phyloP scores from a whole-genome alignment of 306 rosid species.

The Bauhinia variegata region DNA sequence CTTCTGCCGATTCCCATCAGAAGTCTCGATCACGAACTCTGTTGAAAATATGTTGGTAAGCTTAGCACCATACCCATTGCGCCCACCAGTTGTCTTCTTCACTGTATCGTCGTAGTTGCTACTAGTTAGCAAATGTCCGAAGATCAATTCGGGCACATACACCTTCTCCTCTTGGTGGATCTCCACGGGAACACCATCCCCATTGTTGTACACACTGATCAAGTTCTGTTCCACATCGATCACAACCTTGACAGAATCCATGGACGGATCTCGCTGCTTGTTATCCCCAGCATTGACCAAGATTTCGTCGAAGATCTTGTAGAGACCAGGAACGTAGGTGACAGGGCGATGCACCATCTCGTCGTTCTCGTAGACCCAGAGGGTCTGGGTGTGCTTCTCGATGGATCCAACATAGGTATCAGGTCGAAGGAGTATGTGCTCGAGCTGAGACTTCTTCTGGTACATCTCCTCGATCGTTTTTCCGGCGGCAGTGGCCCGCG shows the following conservation, averaged over 20 bases:
- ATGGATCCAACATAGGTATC: conserved; percentile 93
- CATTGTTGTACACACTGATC: conserved; percentile 69
- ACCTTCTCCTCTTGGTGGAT: conserved; percentile 94
- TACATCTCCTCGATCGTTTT: conserved; percentile 86
- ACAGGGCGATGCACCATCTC: conserved; percentile 73
- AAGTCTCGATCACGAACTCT: conserved; percentile 84
- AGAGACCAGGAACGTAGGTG: conserved; percentile 83
- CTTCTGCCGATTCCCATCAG: conserved; percentile 80
- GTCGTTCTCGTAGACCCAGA: conserved; percentile 78
- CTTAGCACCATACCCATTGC: conserved; percentile 95
- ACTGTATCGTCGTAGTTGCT: conserved; percentile 81
- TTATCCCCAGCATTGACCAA: conserved; percentile 94
- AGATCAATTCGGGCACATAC: conserved; percentile 90
- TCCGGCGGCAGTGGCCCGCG: neutral
- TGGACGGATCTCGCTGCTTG: conserved; percentile 83
- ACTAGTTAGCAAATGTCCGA: conserved; percentile 84
- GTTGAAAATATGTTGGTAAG: conserved; percentile 91
- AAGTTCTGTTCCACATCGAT: conserved; percentile 63
- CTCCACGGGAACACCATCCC: conserved; percentile 91
- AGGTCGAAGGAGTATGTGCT: conserved; percentile 92
- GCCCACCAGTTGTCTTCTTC: conserved; percentile 94
- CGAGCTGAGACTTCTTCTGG: conserved; percentile 93
- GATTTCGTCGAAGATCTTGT: conserved; percentile 95
- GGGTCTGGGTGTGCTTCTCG: conserved; percentile 81
- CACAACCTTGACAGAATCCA: conserved; percentile 68